A percentile compares a stretch with the other conserved stretches of the same genome.
These are phyloP conservation scores for Mycena belliarum DNA, from an alignment of 768 basidiomycete genomes.

Conservation along the genomic window DNA sequence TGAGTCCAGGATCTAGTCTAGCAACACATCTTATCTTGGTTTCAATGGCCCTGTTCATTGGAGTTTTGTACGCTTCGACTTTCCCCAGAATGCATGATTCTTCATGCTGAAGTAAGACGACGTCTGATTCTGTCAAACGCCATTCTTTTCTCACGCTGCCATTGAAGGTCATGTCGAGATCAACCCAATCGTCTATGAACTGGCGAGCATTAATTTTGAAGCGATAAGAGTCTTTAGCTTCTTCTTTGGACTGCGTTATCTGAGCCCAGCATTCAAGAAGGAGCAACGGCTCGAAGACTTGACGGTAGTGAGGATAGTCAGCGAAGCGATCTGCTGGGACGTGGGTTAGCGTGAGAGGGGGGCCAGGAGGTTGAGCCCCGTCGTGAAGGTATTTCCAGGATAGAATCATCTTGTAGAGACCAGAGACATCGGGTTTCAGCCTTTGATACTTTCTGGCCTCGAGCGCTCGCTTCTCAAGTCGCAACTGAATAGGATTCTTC, in stretches of 20 bases:
- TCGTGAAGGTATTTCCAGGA: slow-evolving; percentile 84
- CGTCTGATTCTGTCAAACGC: slow-evolving; percentile 78
- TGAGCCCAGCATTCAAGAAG: slow-evolving; percentile 92
- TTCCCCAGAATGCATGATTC: slow-evolving; percentile 71
- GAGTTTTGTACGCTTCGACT: slow-evolving; percentile 33
- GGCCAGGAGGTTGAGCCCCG: slow-evolving; percentile 63
- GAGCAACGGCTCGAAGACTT: slow-evolving; percentile 81
- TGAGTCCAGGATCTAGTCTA: slow-evolving; percentile 56
- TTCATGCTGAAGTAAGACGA: slow-evolving; percentile 74
- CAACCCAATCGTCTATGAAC: slow-evolving; percentile 80
- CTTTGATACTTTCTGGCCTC: slow-evolving; percentile 65
- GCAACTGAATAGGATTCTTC: slow-evolving; percentile 47
- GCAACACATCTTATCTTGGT: slow-evolving; percentile 14
- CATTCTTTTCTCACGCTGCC: slow-evolving; percentile 67
- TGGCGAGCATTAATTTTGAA: slow-evolving; percentile 69
- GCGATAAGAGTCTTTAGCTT: slow-evolving; percentile 50
- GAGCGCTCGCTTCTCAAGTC: slow-evolving; percentile 52
- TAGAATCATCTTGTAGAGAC: slow-evolving; percentile 74
- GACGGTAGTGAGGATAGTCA: slow-evolving; percentile 66
- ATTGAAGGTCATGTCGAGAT: slow-evolving; percentile 68
- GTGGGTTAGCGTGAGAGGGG: slow-evolving; percentile 34
- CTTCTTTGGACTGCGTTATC: slow-evolving; percentile 75
- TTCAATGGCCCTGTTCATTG: slow-evolving; percentile 17
- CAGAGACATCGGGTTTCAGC: slow-evolving; percentile 79
- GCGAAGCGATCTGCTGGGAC: slow-evolving; percentile 68